Conservation (phyloP, 1,284 basidiomycete genomes). For the Fomitopsis pinicola region DNA sequence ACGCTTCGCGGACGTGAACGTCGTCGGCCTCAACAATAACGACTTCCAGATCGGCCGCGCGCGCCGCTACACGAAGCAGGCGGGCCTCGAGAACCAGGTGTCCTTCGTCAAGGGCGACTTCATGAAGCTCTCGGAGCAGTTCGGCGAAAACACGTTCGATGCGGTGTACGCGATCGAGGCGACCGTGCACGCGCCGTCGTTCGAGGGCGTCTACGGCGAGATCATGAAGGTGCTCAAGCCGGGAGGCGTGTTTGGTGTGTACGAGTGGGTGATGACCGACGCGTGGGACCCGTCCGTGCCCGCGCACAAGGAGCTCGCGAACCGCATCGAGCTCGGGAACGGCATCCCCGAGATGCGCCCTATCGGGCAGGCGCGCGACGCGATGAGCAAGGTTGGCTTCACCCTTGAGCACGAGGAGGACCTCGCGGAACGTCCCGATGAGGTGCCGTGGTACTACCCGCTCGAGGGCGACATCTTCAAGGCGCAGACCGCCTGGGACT, state of each 20-base stretch:
- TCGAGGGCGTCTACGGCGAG: constrained; percentile 94
- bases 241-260: constrained; percentile 96
- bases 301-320: constrained; percentile 88
- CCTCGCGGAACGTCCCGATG: constrained; percentile 82
- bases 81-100: constrained; percentile 76
- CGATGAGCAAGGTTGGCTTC: constrained; percentile 86
- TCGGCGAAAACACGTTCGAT: constrained; percentile 93
- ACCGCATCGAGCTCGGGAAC: constrained; percentile 89
- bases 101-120: constrained; percentile 91
- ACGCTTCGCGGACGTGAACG: constrained; percentile 82
- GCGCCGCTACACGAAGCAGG: constrained; percentile 77
- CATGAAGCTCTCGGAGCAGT: constrained; percentile 91
- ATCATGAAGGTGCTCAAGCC: constrained; percentile 96
- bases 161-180: constrained; percentile 99
- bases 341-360: constrained; percentile 98
- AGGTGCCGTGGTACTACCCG: constrained; percentile 93
- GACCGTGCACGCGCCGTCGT: constrained; percentile 93
- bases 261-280: constrained; percentile 99
- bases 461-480: constrained; percentile 91
- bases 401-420: constrained; percentile 91
- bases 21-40: constrained; percentile 96
- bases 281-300: constrained; percentile 86
- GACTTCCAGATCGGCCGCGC: constrained; percentile 92
- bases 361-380: constrained; percentile 69
- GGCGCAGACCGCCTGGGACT: constrained; percentile 93